phyloP scores from a whole-genome alignment of 331 rosid species.

The Malus hybrid region DNA sequence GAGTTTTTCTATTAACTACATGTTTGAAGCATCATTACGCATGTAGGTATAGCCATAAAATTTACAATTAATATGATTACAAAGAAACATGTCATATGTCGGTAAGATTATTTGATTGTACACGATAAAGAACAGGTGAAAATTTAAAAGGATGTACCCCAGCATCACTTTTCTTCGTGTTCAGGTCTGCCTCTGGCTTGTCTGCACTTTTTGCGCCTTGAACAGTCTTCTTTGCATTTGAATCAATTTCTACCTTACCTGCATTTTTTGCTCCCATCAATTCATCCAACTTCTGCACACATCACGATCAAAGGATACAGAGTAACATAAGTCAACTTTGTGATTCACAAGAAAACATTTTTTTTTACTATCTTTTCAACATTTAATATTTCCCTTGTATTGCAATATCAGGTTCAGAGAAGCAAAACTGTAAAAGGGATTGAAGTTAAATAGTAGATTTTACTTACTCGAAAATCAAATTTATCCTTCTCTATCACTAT shows the following conservation, averaged over 20 bases:
- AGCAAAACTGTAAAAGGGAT: background rate
- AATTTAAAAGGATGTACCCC: slow-evolving; percentile 28
- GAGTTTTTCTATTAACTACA: background rate
- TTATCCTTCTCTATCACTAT: slow-evolving; percentile 43
- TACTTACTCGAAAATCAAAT: slow-evolving; percentile 67
- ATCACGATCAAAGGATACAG: background rate
- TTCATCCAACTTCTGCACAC: background rate
- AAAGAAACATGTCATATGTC: background rate
- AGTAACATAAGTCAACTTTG: background rate
- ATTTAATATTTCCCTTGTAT: background rate
- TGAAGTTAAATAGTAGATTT: slow-evolving; percentile 2
- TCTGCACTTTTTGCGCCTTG: slow-evolving; percentile 44
- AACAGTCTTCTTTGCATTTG: slow-evolving; percentile 45
- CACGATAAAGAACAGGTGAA: background rate
- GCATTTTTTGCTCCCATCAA: slow-evolving; percentile 40
- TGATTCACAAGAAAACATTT: background rate
- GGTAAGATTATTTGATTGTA: background rate
- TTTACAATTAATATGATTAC: background rate
- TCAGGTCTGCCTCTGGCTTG: slow-evolving; percentile 31
- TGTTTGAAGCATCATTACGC: background rate
- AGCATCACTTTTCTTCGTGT: slow-evolving; percentile 45
- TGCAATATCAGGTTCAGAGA: background rate
- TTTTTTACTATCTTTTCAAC: background rate
- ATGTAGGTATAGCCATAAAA: background rate
- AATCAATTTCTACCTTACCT: slow-evolving; percentile 38